Conservation (phyloP, 805 yeast species). For the Pichia exigua region DNA sequence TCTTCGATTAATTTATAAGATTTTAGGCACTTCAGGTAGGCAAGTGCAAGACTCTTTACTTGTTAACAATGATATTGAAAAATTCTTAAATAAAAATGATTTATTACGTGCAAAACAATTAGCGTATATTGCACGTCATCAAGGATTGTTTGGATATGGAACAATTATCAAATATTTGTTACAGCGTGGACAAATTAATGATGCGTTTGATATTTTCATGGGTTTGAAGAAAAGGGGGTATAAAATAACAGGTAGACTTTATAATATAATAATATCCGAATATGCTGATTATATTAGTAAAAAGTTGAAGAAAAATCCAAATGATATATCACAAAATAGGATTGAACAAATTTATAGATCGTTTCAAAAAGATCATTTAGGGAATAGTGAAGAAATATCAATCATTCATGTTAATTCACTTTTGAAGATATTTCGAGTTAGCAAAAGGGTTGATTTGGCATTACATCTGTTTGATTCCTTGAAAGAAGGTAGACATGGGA, state of each 20-base stretch:
- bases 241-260: conserved; percentile 40
- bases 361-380: conserved; percentile 25
- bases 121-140: conserved; percentile 21
- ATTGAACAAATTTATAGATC: conserved; percentile 29
- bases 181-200: conserved; percentile 33
- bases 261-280: conserved; percentile 40
- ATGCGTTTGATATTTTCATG: conserved; percentile 43
- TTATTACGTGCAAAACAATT: conserved; percentile 39
- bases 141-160: conserved; percentile 58
- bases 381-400: conserved; percentile 24
- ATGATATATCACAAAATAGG: conserved; percentile 27
- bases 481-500: conserved; percentile 14
- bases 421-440: conserved; percentile 36
- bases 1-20: conserved; percentile 39
- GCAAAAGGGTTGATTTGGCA: conserved; percentile 31
- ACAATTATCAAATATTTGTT: conserved; percentile 47
- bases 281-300: conserved; percentile 24
- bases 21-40: conserved; percentile 51
- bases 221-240: conserved; percentile 58
- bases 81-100: conserved; percentile 44
- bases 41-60: conserved; percentile 52
- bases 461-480: conserved; percentile 31
- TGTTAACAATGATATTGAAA: conserved; percentile 45
- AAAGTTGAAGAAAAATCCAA: not conserved
- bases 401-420: conserved; percentile 40